These are phyloP conservation scores for Filobasidium floriforme DNA, from an alignment of 768 basidiomycete species.

Conservation along the genomic window DNA sequence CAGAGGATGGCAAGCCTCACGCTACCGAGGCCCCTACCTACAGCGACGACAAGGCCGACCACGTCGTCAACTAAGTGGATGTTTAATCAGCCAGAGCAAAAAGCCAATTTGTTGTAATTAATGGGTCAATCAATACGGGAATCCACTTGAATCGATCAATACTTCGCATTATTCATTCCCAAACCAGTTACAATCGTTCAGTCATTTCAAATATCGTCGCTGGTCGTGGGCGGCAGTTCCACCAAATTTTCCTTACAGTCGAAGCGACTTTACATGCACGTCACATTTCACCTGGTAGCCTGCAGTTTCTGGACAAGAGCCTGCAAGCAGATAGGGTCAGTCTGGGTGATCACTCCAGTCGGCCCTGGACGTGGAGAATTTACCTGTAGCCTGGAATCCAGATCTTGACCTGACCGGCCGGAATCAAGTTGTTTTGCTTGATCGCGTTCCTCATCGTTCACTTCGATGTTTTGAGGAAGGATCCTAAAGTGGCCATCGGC, in stretches of 20 bases:
- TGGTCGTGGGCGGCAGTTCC: neutral
- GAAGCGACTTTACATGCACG: neutral
- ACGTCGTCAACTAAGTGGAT: constrained; percentile 8
- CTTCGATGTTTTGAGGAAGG: constrained; percentile 6
- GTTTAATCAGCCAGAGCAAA: no score
- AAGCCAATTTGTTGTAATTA: no score
- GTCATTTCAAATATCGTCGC: no score
- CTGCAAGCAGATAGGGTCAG: neutral
- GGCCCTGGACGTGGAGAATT: neutral
- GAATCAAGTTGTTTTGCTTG: neutral
- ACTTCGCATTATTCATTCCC: no score
- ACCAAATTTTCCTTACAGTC: neutral
- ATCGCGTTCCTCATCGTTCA: neutral
- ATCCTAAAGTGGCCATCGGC: constrained; percentile 18
- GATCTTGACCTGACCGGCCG: neutral
- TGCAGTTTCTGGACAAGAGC: neutral
- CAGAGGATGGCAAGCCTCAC: constrained; percentile 11
- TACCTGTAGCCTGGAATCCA: constrained; percentile 17
- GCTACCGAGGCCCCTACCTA: constrained; percentile 13
- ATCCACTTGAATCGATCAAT: no score
- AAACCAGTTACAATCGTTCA: no score
- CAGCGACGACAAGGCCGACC: constrained; percentile 13
- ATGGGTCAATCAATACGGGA: no score
- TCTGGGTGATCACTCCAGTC: no score
- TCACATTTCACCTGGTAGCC: neutral